A percentile compares a stretch with the other conserved stretches of the same genome.
Conservation (phyloP, 805 yeast genomes). For the Ascoidea asiatica region DNA sequence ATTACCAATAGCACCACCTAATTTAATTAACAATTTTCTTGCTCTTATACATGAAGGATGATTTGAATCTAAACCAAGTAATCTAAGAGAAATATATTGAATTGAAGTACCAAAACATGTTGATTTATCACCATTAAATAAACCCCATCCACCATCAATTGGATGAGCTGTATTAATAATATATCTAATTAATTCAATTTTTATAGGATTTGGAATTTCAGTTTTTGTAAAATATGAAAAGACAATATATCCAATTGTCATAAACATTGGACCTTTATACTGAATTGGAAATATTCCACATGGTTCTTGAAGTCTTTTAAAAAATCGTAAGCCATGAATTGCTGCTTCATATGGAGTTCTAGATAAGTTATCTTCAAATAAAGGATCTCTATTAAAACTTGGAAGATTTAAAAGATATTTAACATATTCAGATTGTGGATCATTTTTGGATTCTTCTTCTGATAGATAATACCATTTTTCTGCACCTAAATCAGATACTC, state of each 20-base stretch:
- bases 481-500: constrained; percentile 58
- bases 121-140: constrained; percentile 82
- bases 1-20: constrained; percentile 82
- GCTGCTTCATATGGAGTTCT: constrained; percentile 46
- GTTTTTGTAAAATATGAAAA: constrained; percentile 58
- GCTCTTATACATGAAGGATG: constrained; percentile 77
- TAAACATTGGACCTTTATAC: constrained; percentile 96
- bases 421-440: constrained; percentile 40
- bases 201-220: constrained; percentile 52
- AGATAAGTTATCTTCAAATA: constrained; percentile 17
- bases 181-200: constrained; percentile 67
- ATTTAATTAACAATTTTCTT: constrained; percentile 43
- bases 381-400: constrained; percentile 14
- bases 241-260: constrained; percentile 80
- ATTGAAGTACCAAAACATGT: constrained; percentile 92
- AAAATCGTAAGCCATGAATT: constrained; percentile 59
- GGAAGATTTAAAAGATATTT: constrained; percentile 29
- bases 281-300: constrained; percentile 87
- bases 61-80: constrained; percentile 59
- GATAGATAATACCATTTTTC: constrained; percentile 67
- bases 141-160: constrained; percentile 99
- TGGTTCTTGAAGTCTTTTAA: constrained; percentile 56
- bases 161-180: constrained; percentile 90
- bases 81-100: constrained; percentile 70
- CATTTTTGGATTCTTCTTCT: constrained; percentile 22